Evolutionary conservation across 139 green algal species (phyloP).

Genomic region (Edaphochlamys debaryana): DNA sequence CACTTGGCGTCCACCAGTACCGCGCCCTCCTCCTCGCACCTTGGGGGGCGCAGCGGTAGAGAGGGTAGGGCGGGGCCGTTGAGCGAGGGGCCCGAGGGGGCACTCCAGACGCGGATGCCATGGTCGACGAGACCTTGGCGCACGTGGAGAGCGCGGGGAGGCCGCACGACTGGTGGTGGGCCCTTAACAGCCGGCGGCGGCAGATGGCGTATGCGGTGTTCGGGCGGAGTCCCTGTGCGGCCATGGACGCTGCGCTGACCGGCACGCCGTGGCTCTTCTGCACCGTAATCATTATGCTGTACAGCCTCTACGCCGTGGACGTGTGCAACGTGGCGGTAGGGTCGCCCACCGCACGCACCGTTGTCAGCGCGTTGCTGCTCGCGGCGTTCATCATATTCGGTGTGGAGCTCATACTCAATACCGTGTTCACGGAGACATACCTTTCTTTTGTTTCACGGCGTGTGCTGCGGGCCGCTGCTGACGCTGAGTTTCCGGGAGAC

Average conservation of each 20-base stretch:
- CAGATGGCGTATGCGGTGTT: neutral
- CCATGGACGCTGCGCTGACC: neutral
- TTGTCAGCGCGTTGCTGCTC: neutral
- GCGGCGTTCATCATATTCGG: constrained; percentile 11
- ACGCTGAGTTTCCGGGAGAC: too few relatives aligned
- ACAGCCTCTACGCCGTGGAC: constrained; percentile 20
- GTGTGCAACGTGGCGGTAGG: neutral
- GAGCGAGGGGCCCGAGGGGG: too few relatives aligned
- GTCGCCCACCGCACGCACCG: neutral
- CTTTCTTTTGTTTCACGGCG: too few relatives aligned
- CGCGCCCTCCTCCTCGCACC: neutral
- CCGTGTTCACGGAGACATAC: constrained; percentile 18
- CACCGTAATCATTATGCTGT: constrained; percentile 8
- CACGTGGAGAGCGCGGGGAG: constrained; percentile 25
- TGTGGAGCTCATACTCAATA: neutral
- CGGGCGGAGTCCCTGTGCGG: neutral
- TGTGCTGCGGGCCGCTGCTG: too few relatives aligned
- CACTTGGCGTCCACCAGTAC: constrained; percentile 3
- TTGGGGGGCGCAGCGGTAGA: too few relatives aligned
- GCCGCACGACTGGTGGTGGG: constrained; percentile 29
- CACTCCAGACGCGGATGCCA: too few relatives aligned
- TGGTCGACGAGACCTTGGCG: neutral
- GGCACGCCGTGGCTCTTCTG: constrained; percentile 15
- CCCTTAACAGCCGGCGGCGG: neutral
- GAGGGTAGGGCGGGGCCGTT: too few relatives aligned